Evolutionary conservation across 2,329 filamentous ascomycete genomes (phyloP), one percentile per base, ranked within the genome.

Genomic region (Sarocladium oryzae): DNA sequence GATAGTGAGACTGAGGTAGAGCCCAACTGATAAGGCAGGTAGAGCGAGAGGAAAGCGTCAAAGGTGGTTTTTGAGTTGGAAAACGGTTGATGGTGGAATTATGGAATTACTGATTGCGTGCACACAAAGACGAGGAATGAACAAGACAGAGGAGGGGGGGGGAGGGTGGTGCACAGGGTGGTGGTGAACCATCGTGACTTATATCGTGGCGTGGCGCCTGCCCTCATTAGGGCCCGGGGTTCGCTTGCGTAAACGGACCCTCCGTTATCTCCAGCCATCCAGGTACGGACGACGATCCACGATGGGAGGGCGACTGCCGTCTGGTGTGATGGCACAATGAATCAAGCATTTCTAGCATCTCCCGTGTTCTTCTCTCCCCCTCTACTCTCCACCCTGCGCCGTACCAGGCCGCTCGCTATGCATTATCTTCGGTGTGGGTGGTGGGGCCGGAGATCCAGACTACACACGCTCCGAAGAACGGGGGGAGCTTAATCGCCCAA

Each of bases 401-500:
- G 43, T 48, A 20, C 26, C 43, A 48, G 24, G 43, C 43, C 43
- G 43, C 28, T 33, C 26, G 15, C 26, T 48, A 20, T 30, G 20
- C 43, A 48, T 48, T 48, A 48, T 48, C 43, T 48, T 48, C 43
- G 43, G 43, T 48, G 43, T 48, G 43, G 43, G 21, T 21, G 43
- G 43, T 48, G 43, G 43, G 43, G 33, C 43, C 16, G 43, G 28
- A 11, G 43, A 48, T 48, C 43, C 43, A 48, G 43, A 48, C 43
- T 48, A 26, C 24, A 4, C 11, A 48, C 32, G 43, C 26, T 48
- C 43, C 43, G 43, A 48, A 32, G 26, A 48, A 48, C 43, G 43
- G 43, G 43, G n/a, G 43, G 26, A 32, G 43, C 43, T 20, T 33
- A 48, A 15, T 48, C 43, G 43, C 43, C 8, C 5, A 11, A 20